These are phyloP conservation scores for Podila horticola DNA, from an alignment of 192 early-diverging fungal species.

Conservation along the genomic window DNA sequence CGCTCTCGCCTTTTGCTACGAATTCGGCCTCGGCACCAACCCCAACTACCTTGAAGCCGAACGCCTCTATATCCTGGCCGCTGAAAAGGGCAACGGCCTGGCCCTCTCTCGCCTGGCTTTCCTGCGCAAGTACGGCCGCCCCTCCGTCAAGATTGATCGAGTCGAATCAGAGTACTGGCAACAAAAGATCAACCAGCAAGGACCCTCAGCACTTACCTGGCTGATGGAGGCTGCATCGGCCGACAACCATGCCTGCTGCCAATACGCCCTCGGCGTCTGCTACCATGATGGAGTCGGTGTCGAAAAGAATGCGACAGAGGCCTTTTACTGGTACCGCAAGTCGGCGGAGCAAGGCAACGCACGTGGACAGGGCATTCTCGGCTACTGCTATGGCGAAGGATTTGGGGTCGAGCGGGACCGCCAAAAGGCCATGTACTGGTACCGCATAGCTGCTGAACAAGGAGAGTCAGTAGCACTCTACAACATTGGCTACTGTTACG, in stretches of 20 bases:
- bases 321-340: constrained; percentile 78
- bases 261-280: constrained; percentile 79
- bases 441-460: constrained; percentile 66
- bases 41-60: constrained; percentile 73
- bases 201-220: constrained; percentile 70
- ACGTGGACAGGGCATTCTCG: constrained; percentile 76
- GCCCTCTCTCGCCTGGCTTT: constrained; percentile 78
- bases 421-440: constrained; percentile 73
- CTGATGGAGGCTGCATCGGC: constrained; percentile 66
- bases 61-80: constrained; percentile 71
- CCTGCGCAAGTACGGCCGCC: constrained; percentile 83
- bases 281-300: constrained; percentile 84
- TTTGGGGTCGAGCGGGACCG: constrained; percentile 78
- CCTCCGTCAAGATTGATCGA: constrained; percentile 79
- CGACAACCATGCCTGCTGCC: constrained; percentile 67
- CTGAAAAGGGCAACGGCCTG: constrained; percentile 68
- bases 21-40: constrained; percentile 82
- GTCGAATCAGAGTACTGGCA: constrained; percentile 85
- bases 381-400: constrained; percentile 88
- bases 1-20: constrained; percentile 82
- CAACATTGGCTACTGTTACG: constrained; percentile 73
- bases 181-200: constrained; percentile 66
- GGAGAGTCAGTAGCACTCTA: constrained; percentile 71
- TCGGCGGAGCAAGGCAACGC: constrained; percentile 71
- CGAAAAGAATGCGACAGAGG: constrained; percentile 67